Base-by-base conservation (phyloP, 768 basidiomycete genomes). In the Boletus reticulatus region DNA sequence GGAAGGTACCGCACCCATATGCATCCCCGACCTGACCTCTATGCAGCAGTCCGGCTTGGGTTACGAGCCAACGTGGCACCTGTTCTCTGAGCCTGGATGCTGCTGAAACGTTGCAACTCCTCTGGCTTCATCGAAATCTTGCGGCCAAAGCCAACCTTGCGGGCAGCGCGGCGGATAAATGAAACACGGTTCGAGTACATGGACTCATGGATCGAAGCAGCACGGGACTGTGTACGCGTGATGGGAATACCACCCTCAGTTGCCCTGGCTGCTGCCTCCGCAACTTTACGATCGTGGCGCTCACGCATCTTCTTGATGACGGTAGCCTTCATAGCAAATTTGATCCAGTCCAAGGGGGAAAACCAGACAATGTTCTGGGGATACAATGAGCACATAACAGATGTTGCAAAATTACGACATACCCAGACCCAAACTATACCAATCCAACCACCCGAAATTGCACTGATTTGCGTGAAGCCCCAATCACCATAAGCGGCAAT, bases 401-500 rank as follows among this genome's bases (percentile, higher is more conserved):
- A 27, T 37, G 20, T 22, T 31, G 17, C 42, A 10, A 41, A 46
- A 0, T 6, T 12, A 82, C 87, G 42, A 84, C 88, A 41, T 77
- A 92, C 92, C 92, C 92, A 94, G 62, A 95, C 82, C 95, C 95
- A 98, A 56, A 96, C 81, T 62, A 98, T 94, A 76, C 95, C 96
- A 62, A 98, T 92, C 95, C 95, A 98, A 27, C 87, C 90, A 69
- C 91, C 95, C 58, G 89, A 91, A 71, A 98, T 86, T 22, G 76
- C 68, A 34, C 77, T 71, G 60, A 98, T 90, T 51, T 87, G 70
- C 34, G 94, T 95, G 84, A 98, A 98, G 72, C 91, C 89, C 90
- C 90, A 97, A 81, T 97, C 68, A 64, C 81, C 95, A 74, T 88
- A 98, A 12, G 80, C 92, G 46, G 95, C 95, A 62, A 98, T 98